Base-by-base conservation (phyloP, 2,329 filamentous ascomycete genomes). In the Talaromyces sp. region DNA sequence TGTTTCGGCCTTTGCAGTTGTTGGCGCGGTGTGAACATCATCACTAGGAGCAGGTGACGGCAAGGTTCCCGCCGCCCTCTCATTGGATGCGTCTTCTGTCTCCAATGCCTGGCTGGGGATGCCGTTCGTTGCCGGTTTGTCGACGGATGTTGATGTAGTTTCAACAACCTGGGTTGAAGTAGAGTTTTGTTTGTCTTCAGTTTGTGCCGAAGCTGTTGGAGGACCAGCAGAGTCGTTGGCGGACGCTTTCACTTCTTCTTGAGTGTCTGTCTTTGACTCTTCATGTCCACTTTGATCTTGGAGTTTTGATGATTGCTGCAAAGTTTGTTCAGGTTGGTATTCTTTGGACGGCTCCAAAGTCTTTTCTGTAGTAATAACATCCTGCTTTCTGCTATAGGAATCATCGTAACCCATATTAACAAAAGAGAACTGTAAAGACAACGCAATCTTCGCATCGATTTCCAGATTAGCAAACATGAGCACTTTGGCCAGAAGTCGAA, bases 401-500 rank as follows among this genome's bases (percentile, higher is more conserved):
- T 52, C 48, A 28, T 52, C 48, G 35, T 52, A 37, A 22, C 5
- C 9, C 17, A 28, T 25, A 37, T 37, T 25, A 11, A 52, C 48
- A 19, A 21, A 52, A 22, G 48, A 52, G 9, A 52, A 37, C 35
- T 52, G 48, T 25, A 52, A 15, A 22, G 48, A 52, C 33, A 52
- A 25, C 6, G 48, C 48, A 37, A 52, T 52, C 48, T 25, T 37
- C n/a, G 48, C 48, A 37, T 52, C 48, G 19, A 52, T 28, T 19
- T 52, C 48, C 5, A 52, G 13, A 22, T 52, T 22, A n/a, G 13
- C 48, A 25, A 52, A 52, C 48, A 52, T 52, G 19, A 52, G 48
- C 19, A 52, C 17, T 28, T 52, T 52, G 21, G 48, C 48, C 48
- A 52, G 33, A 28, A 52, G 48, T 28, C 48, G 33, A 52, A 52